phyloP scores from a whole-genome alignment of 805 yeast genomes.

The Candida vartiovaarae region DNA sequence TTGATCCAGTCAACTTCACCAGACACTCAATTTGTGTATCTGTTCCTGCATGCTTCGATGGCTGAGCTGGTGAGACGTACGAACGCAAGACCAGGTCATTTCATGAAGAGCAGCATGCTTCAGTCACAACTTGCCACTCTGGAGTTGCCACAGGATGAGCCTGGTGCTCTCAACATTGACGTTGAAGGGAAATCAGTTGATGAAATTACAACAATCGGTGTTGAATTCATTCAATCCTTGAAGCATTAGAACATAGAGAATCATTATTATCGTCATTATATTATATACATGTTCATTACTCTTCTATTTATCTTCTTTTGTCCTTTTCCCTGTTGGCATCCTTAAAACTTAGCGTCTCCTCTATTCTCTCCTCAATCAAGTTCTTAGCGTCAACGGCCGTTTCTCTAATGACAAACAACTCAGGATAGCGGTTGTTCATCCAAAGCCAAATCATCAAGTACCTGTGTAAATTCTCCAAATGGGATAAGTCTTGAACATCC shows the following conservation, averaged over 20 bases:
- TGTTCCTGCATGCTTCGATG: constrained; percentile 60
- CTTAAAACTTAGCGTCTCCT: constrained; percentile 25
- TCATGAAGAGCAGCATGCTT: constrained; percentile 83
- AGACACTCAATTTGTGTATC: constrained; percentile 42
- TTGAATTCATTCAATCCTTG: constrained; percentile 5
- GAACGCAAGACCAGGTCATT: constrained; percentile 62
- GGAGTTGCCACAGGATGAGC: constrained; percentile 55
- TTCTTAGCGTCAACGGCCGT: constrained; percentile 65
- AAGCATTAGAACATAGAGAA: background rate
- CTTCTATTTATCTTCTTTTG: background rate
- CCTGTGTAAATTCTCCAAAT: constrained; percentile 59
- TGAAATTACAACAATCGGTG: constrained; percentile 7
- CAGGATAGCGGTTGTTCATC: constrained; percentile 84
- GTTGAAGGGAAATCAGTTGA: constrained; percentile 23
- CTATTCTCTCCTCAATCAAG: constrained; percentile 51
- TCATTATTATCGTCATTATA: background rate
- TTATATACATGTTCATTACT: no score
- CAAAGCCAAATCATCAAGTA: constrained; percentile 66
- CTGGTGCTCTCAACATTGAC: constrained; percentile 24
- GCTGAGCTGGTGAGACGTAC: constrained; percentile 60
- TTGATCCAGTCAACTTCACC: constrained; percentile 34
- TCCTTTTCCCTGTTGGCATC: background rate
- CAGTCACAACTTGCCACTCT: constrained; percentile 67
- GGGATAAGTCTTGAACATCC: constrained; percentile 16
- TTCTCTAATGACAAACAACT: constrained; percentile 66